These are phyloP conservation scores for Metschnikowia henanensis DNA, from an alignment of 805 yeast species.

Conservation along the genomic window DNA sequence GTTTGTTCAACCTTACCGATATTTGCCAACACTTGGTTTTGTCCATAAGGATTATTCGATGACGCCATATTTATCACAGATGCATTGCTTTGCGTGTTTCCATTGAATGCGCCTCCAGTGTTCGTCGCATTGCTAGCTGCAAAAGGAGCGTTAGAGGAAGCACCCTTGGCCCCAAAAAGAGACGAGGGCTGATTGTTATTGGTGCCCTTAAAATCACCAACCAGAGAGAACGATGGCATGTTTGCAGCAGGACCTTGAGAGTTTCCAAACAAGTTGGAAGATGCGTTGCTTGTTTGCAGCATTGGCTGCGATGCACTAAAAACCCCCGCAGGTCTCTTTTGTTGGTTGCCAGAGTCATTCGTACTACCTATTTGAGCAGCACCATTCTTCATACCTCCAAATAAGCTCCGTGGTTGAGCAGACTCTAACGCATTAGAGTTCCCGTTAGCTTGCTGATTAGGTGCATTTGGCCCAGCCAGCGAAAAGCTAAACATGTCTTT, in stretches of 20 bases:
- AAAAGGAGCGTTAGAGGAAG: background rate
- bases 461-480: background rate
- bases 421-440: conserved; percentile 3
- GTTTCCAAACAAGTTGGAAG: conserved; percentile 24
- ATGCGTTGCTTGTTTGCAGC: no score
- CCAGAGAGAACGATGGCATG: background rate
- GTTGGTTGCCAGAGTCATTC: no score
- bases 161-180: no score
- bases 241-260: conserved; percentile 3
- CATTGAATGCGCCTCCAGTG: conserved; percentile 12
- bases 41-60: conserved; percentile 31
- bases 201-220: background rate
- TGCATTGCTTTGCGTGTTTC: background rate
- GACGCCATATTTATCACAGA: background rate
- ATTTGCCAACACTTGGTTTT: conserved; percentile 24
- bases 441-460: conserved; percentile 27
- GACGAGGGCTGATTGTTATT: background rate
- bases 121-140: background rate
- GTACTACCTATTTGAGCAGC: no score
- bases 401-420: conserved; percentile 20
- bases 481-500: background rate
- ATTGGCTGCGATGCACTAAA: no score
- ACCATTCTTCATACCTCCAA: no score
- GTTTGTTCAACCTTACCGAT: conserved; percentile 19
- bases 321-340: no score